Evolutionary conservation across 345 rosid genomes (phyloP), one percentile per base, ranked within the genome.

Genomic region (Pistacia vera): DNA sequence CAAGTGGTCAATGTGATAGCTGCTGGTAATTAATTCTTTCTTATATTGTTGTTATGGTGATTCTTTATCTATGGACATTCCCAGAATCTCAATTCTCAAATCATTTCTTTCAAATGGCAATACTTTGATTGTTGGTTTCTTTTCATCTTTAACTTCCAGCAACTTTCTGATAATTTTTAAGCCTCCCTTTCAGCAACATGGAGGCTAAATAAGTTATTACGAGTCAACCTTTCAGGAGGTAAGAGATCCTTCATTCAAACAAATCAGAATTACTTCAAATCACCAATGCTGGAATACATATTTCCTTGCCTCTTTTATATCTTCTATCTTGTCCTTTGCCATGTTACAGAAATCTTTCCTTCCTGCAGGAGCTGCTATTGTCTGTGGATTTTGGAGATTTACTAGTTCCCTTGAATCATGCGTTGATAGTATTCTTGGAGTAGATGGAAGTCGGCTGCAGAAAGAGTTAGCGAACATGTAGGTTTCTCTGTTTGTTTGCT

Each of bases 401-500:
- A 41, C 56, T 25, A 82, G 77, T 64, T 84, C 87, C n/a, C 69
- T 86, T 1, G 81, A 83, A 62, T 82, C 89, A 18, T 86, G 79
- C 68, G 80, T 83, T 75, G 97, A 93, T 75, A 72, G 78, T 80
- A 85, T 93, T 82, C 93, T 95, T 80, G 75, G 78, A 41, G 81
- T 81, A 77, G 88, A 91, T 65, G 94, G 94, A 68, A 93, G 85
- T 68, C 85, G 81, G 62, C 82, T 91, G 73, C 93, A 90, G 83
- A 84, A 74, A 81, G 95, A 86, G 80, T 85, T 93, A 63, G 97
- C 92, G 65, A 86, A 83, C 75, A 86, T 95, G 98, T 90, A 87
- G 71, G 92, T 75, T 68, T 72, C 66, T 68, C 62, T 5, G 59
- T 9, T 59, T 54, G 18, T 80, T 69, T 74, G 70, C 56, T 49